phyloP scores from a whole-genome alignment of 2,329 filamentous ascomycete species.

The Diplodia intermedia region DNA sequence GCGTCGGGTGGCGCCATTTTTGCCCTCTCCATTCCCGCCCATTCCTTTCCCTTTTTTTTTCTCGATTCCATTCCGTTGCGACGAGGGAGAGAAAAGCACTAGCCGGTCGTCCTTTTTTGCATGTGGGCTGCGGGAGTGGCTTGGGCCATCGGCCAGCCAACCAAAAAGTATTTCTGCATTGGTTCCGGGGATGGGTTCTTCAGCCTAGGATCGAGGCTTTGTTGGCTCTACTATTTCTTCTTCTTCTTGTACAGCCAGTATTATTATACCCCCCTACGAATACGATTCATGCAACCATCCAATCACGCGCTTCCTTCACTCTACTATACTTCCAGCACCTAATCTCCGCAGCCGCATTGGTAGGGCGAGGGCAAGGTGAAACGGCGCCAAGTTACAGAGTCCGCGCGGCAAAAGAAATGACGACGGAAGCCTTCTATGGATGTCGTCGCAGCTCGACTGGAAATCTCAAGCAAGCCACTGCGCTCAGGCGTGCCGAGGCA shows the following conservation, averaged over 20 bases:
- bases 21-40: not conserved
- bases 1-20: constrained; percentile 23
- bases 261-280: constrained; percentile 1
- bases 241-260: not conserved
- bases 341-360: not conserved
- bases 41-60: too few species aligned
- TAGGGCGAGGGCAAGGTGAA: not conserved
- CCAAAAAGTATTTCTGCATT: not conserved
- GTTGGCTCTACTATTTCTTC: not conserved
- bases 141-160: not conserved
- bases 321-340: not conserved
- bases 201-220: not conserved
- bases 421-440: not conserved
- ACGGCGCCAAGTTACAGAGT: not conserved
- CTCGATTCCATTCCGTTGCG: not conserved
- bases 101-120: not conserved
- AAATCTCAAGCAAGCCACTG: not conserved
- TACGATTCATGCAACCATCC: constrained; percentile 1
- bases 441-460: not conserved
- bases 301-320: not conserved
- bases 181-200: not conserved
- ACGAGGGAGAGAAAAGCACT: not conserved
- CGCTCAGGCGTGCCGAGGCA: not conserved
- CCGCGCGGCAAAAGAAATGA: not conserved
- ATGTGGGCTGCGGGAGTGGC: not conserved